Evolutionary conservation across 139 green algal genomes (phyloP).

Genomic region (Eudorina sp.): DNA sequence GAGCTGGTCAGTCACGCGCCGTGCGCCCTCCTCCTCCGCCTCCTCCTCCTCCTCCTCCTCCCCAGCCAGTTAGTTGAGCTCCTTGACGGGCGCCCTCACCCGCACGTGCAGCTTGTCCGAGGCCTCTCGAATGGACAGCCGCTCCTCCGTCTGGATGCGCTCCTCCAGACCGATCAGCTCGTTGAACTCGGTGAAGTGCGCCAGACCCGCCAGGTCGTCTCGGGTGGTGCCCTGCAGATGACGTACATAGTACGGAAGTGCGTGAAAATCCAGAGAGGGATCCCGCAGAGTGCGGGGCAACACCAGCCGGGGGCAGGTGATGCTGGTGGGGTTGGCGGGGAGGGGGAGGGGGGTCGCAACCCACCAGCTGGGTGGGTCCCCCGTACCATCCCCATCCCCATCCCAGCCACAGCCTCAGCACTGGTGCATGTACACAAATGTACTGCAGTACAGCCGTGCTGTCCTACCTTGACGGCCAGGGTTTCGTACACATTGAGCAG

Average conservation of each 20-base stretch:
- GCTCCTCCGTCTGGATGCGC: slow-evolving; percentile 64
- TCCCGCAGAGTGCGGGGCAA: background rate
- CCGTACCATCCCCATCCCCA: background rate
- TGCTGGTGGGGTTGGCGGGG: background rate
- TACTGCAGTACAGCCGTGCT: background rate
- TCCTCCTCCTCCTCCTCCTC: too few relatives aligned
- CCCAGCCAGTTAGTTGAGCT: slow-evolving; percentile 40
- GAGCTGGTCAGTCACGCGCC: too few relatives aligned
- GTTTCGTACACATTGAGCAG: slow-evolving; percentile 46
- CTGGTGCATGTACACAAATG: background rate
- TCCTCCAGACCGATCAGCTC: slow-evolving; percentile 73
- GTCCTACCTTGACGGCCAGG: slow-evolving; percentile 28
- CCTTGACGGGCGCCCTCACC: slow-evolving; percentile 47
- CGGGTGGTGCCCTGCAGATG: slow-evolving; percentile 66
- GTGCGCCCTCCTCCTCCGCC: too few relatives aligned
- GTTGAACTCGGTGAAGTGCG: slow-evolving; percentile 73
- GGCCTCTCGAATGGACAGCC: slow-evolving; percentile 45
- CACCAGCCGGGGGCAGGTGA: background rate
- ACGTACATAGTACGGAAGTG: background rate
- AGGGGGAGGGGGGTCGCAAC: background rate
- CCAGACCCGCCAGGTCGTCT: slow-evolving; percentile 65
- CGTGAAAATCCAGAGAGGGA: background rate
- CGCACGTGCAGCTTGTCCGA: slow-evolving; percentile 63
- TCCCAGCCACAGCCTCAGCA: background rate
- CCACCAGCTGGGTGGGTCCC: background rate